Base-by-base conservation (phyloP, 305 asterid species). In the Rubia peregrina region DNA sequence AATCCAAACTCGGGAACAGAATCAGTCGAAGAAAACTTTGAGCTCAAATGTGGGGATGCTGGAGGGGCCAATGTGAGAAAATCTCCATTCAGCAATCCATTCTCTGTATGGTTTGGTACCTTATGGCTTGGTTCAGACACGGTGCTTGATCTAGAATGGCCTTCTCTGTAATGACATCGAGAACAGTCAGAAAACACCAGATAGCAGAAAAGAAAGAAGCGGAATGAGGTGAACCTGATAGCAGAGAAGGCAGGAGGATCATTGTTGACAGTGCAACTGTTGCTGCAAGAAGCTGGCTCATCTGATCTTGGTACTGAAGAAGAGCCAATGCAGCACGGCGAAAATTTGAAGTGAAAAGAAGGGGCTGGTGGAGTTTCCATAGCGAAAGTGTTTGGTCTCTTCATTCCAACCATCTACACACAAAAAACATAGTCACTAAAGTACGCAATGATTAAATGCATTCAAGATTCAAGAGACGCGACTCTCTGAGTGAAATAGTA, bases 21-120 rank as follows among this genome's bases (percentile, higher is more conserved):
- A 72, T 66, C 65, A 26, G 63, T 73, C 11, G 60, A 53, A 26
- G 44, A 9, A 59, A 75, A 67, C 65, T 72, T 68, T 22, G 73
- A 71, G 71, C 66, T 75, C 30, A 53, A 65, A 56, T 74, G 73
- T 9, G 73, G 81, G 42, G 85, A 80, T 0, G 74, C 46, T 0
- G 96, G 97, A 83, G 97, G 97, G 60, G 91, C 96, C 82, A 91
- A 71, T n/a, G 91, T 75, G 70, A 89, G 88, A 70, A 91, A 88
- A 70, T 85, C 89, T 73, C 88, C 88, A 49, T 68, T 80, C 78
- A 85, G 80, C 77, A 26, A 71, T 82, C 66, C 81, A n/a, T 73
- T 73, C 46, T 79, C 84, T 46, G 57, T n/a, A 22, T 53, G 12
- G 21, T 71, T 71, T 76, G 59, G 59, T 6, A 8, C 86, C 17